A percentile compares a stretch with the other conserved stretches of the same genome.
Evolutionary conservation across 2,329 filamentous ascomycete species (phyloP).

Genomic region (Aspergillus felis): DNA sequence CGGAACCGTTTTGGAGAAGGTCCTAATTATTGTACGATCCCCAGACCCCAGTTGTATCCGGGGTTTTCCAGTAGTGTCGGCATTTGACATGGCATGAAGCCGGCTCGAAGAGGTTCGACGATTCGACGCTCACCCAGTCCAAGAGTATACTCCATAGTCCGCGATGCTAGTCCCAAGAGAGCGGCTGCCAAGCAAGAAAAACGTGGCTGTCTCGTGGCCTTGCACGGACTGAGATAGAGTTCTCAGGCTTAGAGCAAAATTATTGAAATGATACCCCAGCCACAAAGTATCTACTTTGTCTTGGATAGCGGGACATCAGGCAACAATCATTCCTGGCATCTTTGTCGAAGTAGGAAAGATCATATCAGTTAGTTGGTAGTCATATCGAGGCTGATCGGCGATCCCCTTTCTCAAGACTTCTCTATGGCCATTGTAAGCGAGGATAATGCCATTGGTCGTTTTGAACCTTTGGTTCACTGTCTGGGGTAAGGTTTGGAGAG

Average conservation of each 20-base stretch:
- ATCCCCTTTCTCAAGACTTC: background rate
- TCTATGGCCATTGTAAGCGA: background rate
- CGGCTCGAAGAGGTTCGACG: background rate
- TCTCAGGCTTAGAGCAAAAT: background rate
- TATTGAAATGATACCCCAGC: background rate
- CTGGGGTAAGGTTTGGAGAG: background rate
- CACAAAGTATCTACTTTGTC: too few species aligned
- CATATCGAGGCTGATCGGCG: background rate
- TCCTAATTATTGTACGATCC: background rate
- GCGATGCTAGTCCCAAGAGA: background rate
- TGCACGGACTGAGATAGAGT: background rate
- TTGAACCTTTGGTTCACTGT: background rate
- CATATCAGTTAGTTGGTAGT: background rate
- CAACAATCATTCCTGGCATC: too few species aligned
- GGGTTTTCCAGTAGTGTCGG: background rate
- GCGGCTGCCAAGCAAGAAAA: background rate
- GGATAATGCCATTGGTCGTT: background rate
- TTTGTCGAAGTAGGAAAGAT: background rate
- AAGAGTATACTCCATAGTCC: background rate
- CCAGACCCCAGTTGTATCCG: background rate
- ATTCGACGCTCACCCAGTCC: background rate
- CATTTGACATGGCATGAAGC: background rate
- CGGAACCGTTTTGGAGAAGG: background rate
- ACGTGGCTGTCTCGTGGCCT: background rate
- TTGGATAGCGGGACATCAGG: too few species aligned